These are phyloP conservation scores for Persicaria tinctoria DNA, from an alignment of 148 eudicot species.

Conservation along the genomic window DNA sequence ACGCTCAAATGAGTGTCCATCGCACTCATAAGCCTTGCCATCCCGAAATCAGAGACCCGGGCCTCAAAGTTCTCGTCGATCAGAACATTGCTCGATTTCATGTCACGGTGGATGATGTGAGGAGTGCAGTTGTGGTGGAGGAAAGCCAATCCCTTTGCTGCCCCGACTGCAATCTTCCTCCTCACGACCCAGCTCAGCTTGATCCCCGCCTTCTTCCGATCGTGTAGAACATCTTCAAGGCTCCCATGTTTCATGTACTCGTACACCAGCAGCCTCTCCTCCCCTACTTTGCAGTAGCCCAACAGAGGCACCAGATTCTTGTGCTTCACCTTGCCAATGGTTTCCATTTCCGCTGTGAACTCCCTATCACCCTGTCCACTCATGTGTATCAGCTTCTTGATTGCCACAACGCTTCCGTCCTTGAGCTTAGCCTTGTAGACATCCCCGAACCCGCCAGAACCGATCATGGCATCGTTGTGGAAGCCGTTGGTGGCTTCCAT, in stretches of 20 bases:
- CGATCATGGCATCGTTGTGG: constrained; percentile 57
- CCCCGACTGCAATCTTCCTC: constrained; percentile 75
- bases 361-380: constrained; percentile 93
- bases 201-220: constrained; percentile 47
- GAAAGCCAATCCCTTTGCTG: constrained; percentile 79
- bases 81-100: constrained; percentile 90
- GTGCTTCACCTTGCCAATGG: constrained; percentile 86
- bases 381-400: constrained; percentile 76
- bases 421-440: constrained; percentile 84
- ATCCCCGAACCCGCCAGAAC: constrained; percentile 93
- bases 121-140: constrained; percentile 86
- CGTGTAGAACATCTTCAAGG: constrained; percentile 77
- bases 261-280: constrained; percentile 74
- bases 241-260: constrained; percentile 93
- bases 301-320: constrained; percentile 78
- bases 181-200: constrained; percentile 60
- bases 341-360: constrained; percentile 92
- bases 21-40: constrained; percentile 87
- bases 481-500: constrained; percentile 91
- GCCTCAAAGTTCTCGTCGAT: constrained; percentile 75
- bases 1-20: constrained; percentile 94
- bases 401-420: constrained; percentile 75
- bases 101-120: constrained; percentile 81
- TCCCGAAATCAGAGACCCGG: constrained; percentile 86
- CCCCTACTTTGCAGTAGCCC: constrained; percentile 91